Conservation (phyloP, 2,329 filamentous ascomycete species). For the Aspergillus sp. region DNA sequence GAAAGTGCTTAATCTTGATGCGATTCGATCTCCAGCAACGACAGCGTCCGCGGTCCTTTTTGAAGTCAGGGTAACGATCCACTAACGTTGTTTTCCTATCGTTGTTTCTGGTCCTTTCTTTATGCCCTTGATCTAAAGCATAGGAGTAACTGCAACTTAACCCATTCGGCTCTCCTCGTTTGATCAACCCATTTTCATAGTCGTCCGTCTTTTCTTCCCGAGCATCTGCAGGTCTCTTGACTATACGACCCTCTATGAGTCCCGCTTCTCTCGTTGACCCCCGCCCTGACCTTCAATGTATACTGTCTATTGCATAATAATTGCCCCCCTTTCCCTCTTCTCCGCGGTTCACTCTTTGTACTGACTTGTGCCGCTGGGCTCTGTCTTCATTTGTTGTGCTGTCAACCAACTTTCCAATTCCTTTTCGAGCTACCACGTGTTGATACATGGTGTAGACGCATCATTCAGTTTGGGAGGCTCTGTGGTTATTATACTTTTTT, state of each 20-base stretch:
- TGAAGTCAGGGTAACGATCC: slow-evolving; percentile 15
- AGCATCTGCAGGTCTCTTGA: slow-evolving; percentile 4
- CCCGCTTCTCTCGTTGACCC: slow-evolving; percentile 9
- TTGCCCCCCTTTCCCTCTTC: slow-evolving; percentile 12
- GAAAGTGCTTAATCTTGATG: slow-evolving; percentile 22
- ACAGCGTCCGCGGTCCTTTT: slow-evolving; percentile 13
- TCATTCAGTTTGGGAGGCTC: slow-evolving; percentile 32
- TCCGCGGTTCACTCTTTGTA: slow-evolving; percentile 15
- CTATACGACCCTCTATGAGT: slow-evolving; percentile 12
- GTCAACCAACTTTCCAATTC: slow-evolving; percentile 18
- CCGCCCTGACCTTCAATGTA: slow-evolving; percentile 24
- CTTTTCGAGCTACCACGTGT: slow-evolving; percentile 23
- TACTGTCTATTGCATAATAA: slow-evolving; percentile 21
- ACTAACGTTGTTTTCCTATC: slow-evolving; percentile 12
- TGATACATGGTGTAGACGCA: slow-evolving; percentile 27
- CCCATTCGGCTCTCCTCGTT: slow-evolving; percentile 7
- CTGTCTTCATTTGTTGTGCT: slow-evolving; percentile 15
- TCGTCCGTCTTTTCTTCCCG: background rate
- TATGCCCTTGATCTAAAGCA: slow-evolving; percentile 15
- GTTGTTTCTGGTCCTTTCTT: slow-evolving; percentile 4
- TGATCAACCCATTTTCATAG: slow-evolving; percentile 10
- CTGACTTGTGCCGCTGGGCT: slow-evolving; percentile 4
- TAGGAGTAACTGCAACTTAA: slow-evolving; percentile 16
- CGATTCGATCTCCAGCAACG: slow-evolving; percentile 21
- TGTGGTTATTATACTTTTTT: slow-evolving; percentile 25